phyloP scores from a whole-genome alignment of 306 rosid species.

The Comarum palustre region DNA sequence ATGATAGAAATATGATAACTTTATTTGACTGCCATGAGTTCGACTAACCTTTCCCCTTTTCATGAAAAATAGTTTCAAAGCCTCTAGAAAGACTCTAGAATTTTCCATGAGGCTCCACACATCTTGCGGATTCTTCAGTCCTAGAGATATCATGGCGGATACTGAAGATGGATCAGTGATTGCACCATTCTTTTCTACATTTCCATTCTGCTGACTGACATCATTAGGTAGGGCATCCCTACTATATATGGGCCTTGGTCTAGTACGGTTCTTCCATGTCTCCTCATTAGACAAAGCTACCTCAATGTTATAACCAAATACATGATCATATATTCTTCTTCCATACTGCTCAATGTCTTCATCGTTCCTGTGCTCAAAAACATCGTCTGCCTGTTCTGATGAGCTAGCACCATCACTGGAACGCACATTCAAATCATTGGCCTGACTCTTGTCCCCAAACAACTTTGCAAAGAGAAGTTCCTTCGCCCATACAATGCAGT shows the following conservation, averaged over 20 bases:
- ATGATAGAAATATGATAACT: slow-evolving; percentile 18
- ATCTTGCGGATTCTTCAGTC: slow-evolving; percentile 98
- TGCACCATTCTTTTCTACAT: slow-evolving; percentile 37
- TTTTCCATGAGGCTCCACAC: slow-evolving; percentile 87
- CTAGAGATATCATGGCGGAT: slow-evolving; percentile 87
- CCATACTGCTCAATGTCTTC: slow-evolving; percentile 89
- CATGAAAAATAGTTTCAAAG: slow-evolving; percentile 66
- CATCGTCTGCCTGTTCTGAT: slow-evolving; percentile 67
- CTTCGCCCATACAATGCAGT: slow-evolving; percentile 98
- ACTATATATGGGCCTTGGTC: slow-evolving; percentile 77
- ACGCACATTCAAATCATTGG: slow-evolving; percentile 83
- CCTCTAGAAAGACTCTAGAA: slow-evolving; percentile 73
- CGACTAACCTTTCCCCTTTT: slow-evolving; percentile 72
- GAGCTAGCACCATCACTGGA: slow-evolving; percentile 82
- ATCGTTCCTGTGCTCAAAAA: slow-evolving; percentile 68
- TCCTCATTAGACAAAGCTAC: slow-evolving; percentile 83
- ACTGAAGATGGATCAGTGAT: slow-evolving; percentile 45
- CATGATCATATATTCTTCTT: slow-evolving; percentile 87
- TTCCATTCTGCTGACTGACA: slow-evolving; percentile 65
- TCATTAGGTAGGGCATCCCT: slow-evolving; percentile 63
- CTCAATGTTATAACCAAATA: slow-evolving; percentile 91
- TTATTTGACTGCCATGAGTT: slow-evolving; percentile 22
- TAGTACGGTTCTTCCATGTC: slow-evolving; percentile 94
- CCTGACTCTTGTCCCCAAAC: slow-evolving; percentile 92
- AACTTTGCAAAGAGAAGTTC: slow-evolving; percentile 88